Evolutionary conservation across 148 eudicot species (phyloP), one percentile per base, ranked within the genome.

Genomic region (Vaccinium vitisidaea): DNA sequence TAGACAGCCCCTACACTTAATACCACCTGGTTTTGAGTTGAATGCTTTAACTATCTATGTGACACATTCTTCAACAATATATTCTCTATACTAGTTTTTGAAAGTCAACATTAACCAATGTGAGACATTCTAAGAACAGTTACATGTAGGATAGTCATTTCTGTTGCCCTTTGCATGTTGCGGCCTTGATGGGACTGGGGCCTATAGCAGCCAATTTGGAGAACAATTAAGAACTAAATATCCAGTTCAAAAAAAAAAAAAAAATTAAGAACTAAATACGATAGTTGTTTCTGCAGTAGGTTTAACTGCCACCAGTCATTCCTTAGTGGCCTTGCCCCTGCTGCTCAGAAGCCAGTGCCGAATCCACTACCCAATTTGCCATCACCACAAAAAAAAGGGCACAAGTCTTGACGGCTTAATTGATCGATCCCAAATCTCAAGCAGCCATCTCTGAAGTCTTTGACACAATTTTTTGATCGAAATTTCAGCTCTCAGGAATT

Each of bases 341-440:
- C 63, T n/a, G 77, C 50, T 46, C 79, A 75, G 79, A 43, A 43
- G 27, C 79, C 78, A 46, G 14, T 75, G 46, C 48, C 18, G 43
- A 15, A 46, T 19, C 79, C 53, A 46, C 56, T 23, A 50, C 16
- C 58, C 80, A 77, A 50, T 69, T 49, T 48, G 18, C 80, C 80
- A 77, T 77, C 58, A 77, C 58, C 58, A 36, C 58, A 36, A 4
- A 4, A 43, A 43, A 75, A 48, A 48, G 23, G 54, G 54, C 52
- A 27, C 55, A 12, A 50, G 2, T 46, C 27, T 18, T 76, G 10
- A 76, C n/a, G 27, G 55, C 3, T 21, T 13, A 50, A n/a, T 77
- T 25, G 30, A 77, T 52, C 56, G 30, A 50, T 77, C 80, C 50
- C 36, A 76, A n/a, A 52, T 49, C 58, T 77, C 58, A 77, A 53